Percentiles rank a stretch among this genome's conserved stretches.
These are phyloP conservation scores for Talaromyces sp. DNA, from an alignment of 2,329 filamentous ascomycete genomes.

Conservation along the genomic window DNA sequence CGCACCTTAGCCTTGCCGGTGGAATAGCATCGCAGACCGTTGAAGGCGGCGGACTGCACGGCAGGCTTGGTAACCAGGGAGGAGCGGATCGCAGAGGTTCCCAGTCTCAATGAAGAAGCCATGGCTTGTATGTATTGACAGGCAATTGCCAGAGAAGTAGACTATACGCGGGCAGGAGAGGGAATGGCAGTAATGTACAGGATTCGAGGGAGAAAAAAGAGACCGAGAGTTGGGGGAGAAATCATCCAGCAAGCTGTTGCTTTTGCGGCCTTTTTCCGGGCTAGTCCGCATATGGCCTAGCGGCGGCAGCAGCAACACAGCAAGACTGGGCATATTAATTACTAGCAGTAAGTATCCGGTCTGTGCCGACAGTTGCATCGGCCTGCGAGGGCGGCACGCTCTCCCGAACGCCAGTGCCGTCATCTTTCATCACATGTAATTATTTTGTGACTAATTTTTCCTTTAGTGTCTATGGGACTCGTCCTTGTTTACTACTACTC, in stretches of 20 bases:
- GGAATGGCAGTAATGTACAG: background rate
- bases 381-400: constrained; percentile 1
- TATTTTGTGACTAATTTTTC: no score
- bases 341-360: no score
- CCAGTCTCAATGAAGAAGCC: constrained; percentile 77
- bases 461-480: no score
- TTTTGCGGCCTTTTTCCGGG: constrained; percentile 4
- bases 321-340: no score
- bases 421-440: background rate
- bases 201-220: constrained; percentile 13
- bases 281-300: constrained; percentile 1
- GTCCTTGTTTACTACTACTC: background rate
- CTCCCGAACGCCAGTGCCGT: background rate
- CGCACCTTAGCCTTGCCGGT: constrained; percentile 77
- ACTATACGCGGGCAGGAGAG: constrained; percentile 8
- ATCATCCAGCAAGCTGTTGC: constrained; percentile 2
- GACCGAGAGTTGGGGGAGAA: constrained; percentile 27
- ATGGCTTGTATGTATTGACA: constrained; percentile 50
- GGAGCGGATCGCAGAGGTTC: constrained; percentile 74
- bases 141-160: constrained; percentile 16
- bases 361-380: background rate
- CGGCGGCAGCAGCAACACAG: background rate
- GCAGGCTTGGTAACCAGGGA: constrained; percentile 62
- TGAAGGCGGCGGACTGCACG: constrained; percentile 67
- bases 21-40: constrained; percentile 83